These are phyloP conservation scores for Salix purpurea DNA, from an alignment of 345 rosid species.

Conservation along the genomic window DNA sequence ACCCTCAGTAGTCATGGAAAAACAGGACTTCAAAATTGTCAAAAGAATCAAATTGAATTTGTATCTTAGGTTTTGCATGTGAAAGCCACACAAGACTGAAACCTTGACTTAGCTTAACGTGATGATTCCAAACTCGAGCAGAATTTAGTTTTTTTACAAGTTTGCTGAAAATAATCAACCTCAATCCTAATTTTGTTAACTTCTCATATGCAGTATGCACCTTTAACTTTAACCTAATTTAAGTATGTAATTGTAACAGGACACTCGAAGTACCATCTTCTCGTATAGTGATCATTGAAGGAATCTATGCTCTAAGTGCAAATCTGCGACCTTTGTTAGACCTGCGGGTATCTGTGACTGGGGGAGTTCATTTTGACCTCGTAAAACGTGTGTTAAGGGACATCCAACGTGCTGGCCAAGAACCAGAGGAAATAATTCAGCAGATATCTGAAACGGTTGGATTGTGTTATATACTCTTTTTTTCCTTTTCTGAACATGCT, in stretches of 20 bases:
- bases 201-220: neutral
- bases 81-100: neutral
- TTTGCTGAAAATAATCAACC: too few species aligned
- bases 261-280: constrained; percentile 87
- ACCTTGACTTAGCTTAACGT: neutral
- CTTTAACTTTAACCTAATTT: constrained; percentile 10
- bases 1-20: neutral
- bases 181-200: too few species aligned
- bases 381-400: constrained; percentile 95
- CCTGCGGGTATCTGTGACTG: constrained; percentile 84
- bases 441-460: constrained; percentile 97
- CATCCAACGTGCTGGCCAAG: constrained; percentile 96
- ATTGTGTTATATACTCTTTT: neutral
- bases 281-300: constrained; percentile 87
- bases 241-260: constrained; percentile 39
- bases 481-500: neutral
- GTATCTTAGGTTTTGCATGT: neutral
- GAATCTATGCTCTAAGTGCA: constrained; percentile 93
- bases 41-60: neutral
- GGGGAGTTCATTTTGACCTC: constrained; percentile 99
- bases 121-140: too few species aligned
- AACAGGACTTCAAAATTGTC: neutral
- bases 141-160: too few species aligned
- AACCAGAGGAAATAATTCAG: constrained; percentile 95
- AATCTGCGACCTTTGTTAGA: constrained; percentile 80